Evolutionary conservation across 2,329 filamentous ascomycete genomes (phyloP).

Genomic region (Geosmithia putterillii): DNA sequence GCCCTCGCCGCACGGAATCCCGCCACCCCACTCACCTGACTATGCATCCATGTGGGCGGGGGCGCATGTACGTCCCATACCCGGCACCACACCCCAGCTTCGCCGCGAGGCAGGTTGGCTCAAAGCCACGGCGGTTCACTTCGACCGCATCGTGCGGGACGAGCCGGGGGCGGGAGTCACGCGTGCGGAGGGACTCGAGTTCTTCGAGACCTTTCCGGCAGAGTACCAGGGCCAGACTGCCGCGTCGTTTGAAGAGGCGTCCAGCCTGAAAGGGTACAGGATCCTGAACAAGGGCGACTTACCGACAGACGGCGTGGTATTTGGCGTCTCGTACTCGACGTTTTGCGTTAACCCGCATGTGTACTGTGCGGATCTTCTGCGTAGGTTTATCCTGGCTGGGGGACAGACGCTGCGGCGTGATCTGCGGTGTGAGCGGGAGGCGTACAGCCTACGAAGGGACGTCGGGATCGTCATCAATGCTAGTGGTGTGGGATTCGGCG

Average conservation of each 20-base stretch:
- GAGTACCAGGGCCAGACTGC: constrained; percentile 22
- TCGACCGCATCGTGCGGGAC: constrained; percentile 8
- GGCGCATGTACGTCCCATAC: constrained; percentile 41
- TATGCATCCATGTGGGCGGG: constrained; percentile 47
- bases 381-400: constrained; percentile 16
- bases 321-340: constrained; percentile 20
- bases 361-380: constrained; percentile 28
- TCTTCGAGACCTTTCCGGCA: constrained; percentile 30
- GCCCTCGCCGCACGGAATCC: constrained; percentile 18
- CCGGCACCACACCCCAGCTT: constrained; percentile 18
- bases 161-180: constrained; percentile 30
- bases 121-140: constrained; percentile 12
- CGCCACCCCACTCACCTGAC: constrained; percentile 19
- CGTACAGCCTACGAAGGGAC: constrained; percentile 10
- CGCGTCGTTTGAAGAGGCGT: constrained; percentile 12
- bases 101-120: constrained; percentile 18
- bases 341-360: constrained; percentile 43
- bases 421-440: constrained; percentile 18
- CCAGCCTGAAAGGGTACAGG: constrained; percentile 14
- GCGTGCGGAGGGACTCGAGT: constrained; percentile 35
- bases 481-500: constrained; percentile 19
- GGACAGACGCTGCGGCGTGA: constrained; percentile 14
- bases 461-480: constrained; percentile 18
- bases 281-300: constrained; percentile 20
- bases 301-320: constrained; percentile 24